Conservation (phyloP, 148 eudicot species). For the Silene latifolia region DNA sequence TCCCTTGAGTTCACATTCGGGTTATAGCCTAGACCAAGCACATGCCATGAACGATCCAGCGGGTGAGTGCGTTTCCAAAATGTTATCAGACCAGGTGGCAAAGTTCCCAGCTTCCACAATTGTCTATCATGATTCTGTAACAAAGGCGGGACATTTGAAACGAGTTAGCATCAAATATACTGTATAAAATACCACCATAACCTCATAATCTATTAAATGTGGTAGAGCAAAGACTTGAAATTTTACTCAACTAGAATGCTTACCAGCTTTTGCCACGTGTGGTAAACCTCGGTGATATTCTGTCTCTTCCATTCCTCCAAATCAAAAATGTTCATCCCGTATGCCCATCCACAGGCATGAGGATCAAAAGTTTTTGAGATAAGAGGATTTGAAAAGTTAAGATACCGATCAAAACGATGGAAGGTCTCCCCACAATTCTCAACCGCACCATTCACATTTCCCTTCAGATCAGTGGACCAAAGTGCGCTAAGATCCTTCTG, state of each 20-base stretch:
- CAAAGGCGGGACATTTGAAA: background rate
- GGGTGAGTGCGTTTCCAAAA: constrained; percentile 59
- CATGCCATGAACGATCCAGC: constrained; percentile 73
- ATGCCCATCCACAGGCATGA: constrained; percentile 94
- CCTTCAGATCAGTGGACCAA: constrained; percentile 75
- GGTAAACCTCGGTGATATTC: constrained; percentile 80
- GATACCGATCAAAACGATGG: constrained; percentile 82
- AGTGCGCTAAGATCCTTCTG: constrained; percentile 75
- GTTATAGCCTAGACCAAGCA: constrained; percentile 79
- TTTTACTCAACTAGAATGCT: constrained; percentile 8
- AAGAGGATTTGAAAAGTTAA: constrained; percentile 78
- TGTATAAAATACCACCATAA: background rate
- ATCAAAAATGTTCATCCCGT: constrained; percentile 85
- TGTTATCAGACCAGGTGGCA: constrained; percentile 84
- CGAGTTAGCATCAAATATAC: background rate
- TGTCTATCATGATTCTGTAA: constrained; percentile 76
- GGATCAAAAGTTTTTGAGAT: constrained; percentile 76
- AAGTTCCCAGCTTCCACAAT: constrained; percentile 84
- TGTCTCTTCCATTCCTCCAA: constrained; percentile 85
- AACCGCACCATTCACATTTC: constrained; percentile 81
- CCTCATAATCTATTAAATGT: background rate
- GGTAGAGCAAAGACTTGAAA: constrained; percentile 3
- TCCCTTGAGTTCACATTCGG: constrained; percentile 63
- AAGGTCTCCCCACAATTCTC: constrained; percentile 86
- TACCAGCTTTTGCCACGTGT: constrained; percentile 88